Conservation (phyloP, 2,329 filamentous ascomycete species). For the Neonectria magnoliae region DNA sequence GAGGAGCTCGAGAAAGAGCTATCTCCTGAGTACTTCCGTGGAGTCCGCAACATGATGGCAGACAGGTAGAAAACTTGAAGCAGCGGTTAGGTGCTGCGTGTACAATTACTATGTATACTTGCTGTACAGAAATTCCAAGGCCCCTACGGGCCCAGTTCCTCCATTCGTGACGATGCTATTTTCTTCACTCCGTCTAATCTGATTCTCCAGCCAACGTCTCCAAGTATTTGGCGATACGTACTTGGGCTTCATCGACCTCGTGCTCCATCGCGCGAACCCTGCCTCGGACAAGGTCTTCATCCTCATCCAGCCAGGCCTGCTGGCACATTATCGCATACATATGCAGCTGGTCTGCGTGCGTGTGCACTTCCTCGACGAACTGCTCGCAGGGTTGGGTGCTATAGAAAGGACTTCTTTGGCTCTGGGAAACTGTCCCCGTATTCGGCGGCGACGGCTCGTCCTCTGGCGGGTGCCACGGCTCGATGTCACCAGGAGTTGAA, state of each 20-base stretch:
- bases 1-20: slow-evolving; percentile 83
- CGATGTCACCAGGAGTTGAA: background rate
- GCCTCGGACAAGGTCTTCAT: background rate
- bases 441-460: background rate
- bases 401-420: background rate
- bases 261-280: background rate
- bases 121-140: slow-evolving; percentile 38
- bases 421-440: background rate
- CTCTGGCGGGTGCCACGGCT: background rate
- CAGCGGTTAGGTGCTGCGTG: slow-evolving; percentile 36
- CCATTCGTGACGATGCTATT: background rate
- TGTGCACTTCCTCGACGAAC: background rate
- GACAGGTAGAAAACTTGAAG: slow-evolving; percentile 65
- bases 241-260: background rate
- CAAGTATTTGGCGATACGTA: background rate
- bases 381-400: background rate
- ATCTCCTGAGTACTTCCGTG: slow-evolving; percentile 73
- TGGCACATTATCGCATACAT: background rate
- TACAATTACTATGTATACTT: slow-evolving; percentile 46
- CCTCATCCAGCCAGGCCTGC: background rate
- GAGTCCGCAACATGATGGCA: slow-evolving; percentile 84
- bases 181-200: too few species aligned
- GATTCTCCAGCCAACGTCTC: too few species aligned
- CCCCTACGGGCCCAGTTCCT: background rate
- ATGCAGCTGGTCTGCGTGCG: background rate